Evolutionary conservation across 2,329 filamentous ascomycete genomes (phyloP).

Genomic region (Aureobasidium sp.): DNA sequence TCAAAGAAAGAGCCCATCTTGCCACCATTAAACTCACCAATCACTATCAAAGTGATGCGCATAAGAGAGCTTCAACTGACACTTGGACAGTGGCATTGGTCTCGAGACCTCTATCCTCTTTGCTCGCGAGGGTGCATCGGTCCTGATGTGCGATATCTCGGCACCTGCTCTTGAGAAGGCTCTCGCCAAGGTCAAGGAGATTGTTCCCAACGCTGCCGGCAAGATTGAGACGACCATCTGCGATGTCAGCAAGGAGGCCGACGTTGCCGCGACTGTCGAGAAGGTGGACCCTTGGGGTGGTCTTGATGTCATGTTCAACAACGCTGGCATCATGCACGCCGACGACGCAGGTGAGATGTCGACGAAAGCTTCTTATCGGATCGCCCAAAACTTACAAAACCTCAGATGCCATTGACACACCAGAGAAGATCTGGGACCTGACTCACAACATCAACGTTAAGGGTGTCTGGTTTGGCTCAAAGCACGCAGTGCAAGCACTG

Average conservation of each 20-base stretch:
- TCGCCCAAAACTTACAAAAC: neutral
- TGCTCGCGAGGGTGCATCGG: slow-evolving; percentile 75
- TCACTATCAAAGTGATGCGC: neutral
- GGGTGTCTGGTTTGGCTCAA: slow-evolving; percentile 94
- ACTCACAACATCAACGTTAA: slow-evolving; percentile 95
- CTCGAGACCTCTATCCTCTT: slow-evolving; percentile 90
- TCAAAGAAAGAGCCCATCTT: neutral
- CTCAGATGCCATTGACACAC: slow-evolving; percentile 64
- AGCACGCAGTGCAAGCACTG: slow-evolving; percentile 79
- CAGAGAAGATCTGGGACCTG: slow-evolving; percentile 88
- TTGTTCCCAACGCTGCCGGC: slow-evolving; percentile 48
- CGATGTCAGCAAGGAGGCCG: slow-evolving; percentile 80
- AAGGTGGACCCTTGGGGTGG: slow-evolving; percentile 77
- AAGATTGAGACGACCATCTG: slow-evolving; percentile 58
- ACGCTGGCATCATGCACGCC: slow-evolving; percentile 93
- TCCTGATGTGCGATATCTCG: slow-evolving; percentile 82
- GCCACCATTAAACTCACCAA: neutral
- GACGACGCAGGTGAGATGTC: slow-evolving; percentile 40
- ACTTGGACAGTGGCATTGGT: slow-evolving; percentile 66
- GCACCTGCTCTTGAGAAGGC: slow-evolving; percentile 70
- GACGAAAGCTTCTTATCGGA: neutral
- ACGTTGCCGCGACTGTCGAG: slow-evolving; percentile 69
- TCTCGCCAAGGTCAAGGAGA: slow-evolving; percentile 63
- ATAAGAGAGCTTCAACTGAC: neutral
- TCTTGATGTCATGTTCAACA: slow-evolving; percentile 92